Conservation (phyloP, 2,329 filamentous ascomycete species). For the Immersiporthe knoxdaviesiana region DNA sequence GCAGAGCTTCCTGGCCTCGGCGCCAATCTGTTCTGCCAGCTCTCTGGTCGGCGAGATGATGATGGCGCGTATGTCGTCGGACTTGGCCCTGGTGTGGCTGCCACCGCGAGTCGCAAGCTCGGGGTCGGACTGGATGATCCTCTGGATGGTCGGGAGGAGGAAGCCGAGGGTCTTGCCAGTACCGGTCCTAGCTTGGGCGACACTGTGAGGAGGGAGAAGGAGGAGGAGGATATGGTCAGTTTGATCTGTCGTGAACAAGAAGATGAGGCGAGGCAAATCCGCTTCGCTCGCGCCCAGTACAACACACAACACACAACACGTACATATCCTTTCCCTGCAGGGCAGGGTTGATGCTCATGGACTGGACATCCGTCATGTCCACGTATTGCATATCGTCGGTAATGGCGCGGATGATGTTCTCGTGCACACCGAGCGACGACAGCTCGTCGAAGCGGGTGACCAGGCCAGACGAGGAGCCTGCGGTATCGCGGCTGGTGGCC, state of each 20-base stretch:
- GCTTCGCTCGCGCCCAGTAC: neutral
- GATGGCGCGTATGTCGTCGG: constrained; percentile 68
- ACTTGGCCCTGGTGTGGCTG: constrained; percentile 42
- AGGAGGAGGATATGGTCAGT: neutral
- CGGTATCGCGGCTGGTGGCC: constrained; percentile 20
- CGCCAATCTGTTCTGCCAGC: constrained; percentile 78
- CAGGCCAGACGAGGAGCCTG: constrained; percentile 33
- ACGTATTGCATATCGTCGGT: constrained; percentile 74
- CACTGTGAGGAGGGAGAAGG: constrained; percentile 47
- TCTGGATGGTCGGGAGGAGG: constrained; percentile 82
- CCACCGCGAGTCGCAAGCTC: constrained; percentile 53
- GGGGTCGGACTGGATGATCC: constrained; percentile 69
- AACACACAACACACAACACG: constrained; percentile 46
- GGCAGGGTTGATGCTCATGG: constrained; percentile 78
- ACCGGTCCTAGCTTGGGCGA: constrained; percentile 95
- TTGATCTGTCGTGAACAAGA: neutral
- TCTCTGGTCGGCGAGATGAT: constrained; percentile 81
- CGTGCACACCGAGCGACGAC: constrained; percentile 57
- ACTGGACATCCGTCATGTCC: constrained; percentile 91
- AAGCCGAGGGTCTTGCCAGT: constrained; percentile 97
- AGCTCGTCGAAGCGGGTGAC: constrained; percentile 52
- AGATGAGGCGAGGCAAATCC: neutral
- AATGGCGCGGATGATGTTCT: constrained; percentile 69
- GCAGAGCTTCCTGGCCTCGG: constrained; percentile 73
- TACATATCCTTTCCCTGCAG: constrained; percentile 83